Evolutionary conservation across 169 alveolate species (phyloP), one percentile per base, ranked within the genome.

Genomic region (Plasmodium gonderi): DNA sequence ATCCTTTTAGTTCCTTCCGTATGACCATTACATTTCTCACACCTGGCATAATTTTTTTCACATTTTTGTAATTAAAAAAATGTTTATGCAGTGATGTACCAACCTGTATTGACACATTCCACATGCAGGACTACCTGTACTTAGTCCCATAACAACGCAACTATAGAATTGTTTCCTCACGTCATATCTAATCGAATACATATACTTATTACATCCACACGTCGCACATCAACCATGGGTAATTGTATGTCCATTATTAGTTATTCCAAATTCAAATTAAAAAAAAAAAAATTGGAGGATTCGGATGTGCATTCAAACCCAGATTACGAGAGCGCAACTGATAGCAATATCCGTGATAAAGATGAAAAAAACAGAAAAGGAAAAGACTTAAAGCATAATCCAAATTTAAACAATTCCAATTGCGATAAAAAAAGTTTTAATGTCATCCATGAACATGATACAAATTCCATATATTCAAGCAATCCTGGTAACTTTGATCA

Each of bases 161-260:
- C n/a, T n/a, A n/a, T n/a, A n/a, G n/a, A n/a, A n/a, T n/a, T n/a
- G n/a, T 72, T 72, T 72, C 49, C 20, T 3, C 17, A 14, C 45
- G 33, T 31, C 23, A 3, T 9, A n/a, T 14, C 42, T n/a, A 7
- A n/a, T 42, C n/a, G 3, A 33, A 33, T 26, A 78, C 64, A 29
- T 79, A 64, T 31, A 14, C 67, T 40, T 2, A 17, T 31, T 54
- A 54, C 69, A 54, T 11, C 69, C 69, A n/a, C 31, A 20, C n/a
- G n/a, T 14, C 72, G 1, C 72, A 54, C 72, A 33, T 33, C 72
- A 81, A 68, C 69, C 54, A 81, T 81, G 91, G 91, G 91, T 38
- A 81, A 81, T 74, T 81, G 91, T 51, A 81, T 81, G 33, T 67
- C 91, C 7, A 51, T 81, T 74, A 65, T 81, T 67, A 65, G 40